Evolutionary conservation across 1,284 basidiomycete species (phyloP), one percentile per base, ranked within the genome.

Genomic region (Pisolithus thermaeus): DNA sequence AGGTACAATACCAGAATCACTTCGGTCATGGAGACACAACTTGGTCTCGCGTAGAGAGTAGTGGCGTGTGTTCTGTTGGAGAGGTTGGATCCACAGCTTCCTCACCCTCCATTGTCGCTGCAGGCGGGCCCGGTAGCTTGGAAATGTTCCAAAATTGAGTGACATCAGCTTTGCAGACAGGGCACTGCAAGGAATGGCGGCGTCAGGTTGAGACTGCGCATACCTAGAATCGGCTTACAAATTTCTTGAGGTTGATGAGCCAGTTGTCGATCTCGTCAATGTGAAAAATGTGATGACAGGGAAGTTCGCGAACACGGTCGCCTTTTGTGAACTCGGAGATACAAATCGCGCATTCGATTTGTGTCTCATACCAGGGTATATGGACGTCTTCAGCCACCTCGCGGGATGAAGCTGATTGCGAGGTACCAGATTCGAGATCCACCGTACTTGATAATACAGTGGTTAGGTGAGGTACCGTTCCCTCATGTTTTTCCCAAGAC

Each of bases 231-330:
- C n/a, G 22, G 7, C 86, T 63, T 61, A 92, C 91, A 66, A 93
- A 71, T 73, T 95, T 93, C 74, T 92, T 90, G 68, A 88, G 82
- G 56, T 87, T 83, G 54, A 93, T 85, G 53, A 97, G 71, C 93
- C 93, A 97, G 59, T 85, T 79, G 64, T 93, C 91, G 41, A 95
- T 83, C 68, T 95, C 92, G 43, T 85, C 82, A 50, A 88, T 73
- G 68, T 92, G 89, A 67, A 90, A 92, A 51, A 95, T 83, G 65
- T 96, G 93, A 49, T 90, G 86, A 63, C 93, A 97, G 0, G 93
- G 93, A 45, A 96, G 67, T 48, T 94, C 90, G 57, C 92, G 80
- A 35, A 96, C 90, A 56, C 83, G 78, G 64, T 97, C 93, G 2
- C 92, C 92, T 59, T 83, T 83, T 38, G 73, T 82, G 60, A 96